Evolutionary conservation across 2,329 filamentous ascomycete genomes (phyloP).

Genomic region (Diplodia mutila): DNA sequence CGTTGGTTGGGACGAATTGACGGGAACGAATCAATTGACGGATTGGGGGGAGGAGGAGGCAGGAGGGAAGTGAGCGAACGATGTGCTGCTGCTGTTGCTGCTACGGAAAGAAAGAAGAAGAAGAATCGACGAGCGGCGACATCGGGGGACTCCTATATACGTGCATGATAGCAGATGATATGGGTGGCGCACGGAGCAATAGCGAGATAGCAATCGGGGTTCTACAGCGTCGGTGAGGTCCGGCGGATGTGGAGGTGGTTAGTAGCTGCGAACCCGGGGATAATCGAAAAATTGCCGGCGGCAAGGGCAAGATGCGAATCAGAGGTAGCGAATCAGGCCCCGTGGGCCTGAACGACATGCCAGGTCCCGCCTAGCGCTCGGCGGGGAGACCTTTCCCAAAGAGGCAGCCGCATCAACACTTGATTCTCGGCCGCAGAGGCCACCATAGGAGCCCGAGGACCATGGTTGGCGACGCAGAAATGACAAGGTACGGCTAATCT

Average conservation of each 20-base stretch:
- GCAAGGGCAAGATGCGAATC: conserved; percentile 11
- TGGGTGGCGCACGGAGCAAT: conserved; percentile 7
- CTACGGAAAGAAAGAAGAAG: background rate
- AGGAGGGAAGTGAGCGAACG: background rate
- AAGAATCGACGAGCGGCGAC: background rate
- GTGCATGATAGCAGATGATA: background rate
- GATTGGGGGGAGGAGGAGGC: background rate
- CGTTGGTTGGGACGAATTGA: too few species aligned
- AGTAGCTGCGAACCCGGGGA: background rate
- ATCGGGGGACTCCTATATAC: background rate
- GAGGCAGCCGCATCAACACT: conserved; percentile 2
- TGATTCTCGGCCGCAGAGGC: background rate
- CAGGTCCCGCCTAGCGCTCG: conserved; percentile 18
- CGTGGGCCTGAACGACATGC: conserved; percentile 7
- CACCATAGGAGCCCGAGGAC: background rate
- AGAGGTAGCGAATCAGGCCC: background rate
- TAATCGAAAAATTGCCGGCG: background rate
- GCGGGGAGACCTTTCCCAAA: conserved; percentile 13
- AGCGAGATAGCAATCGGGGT: background rate
- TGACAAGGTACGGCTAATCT: background rate
- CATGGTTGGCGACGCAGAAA: background rate
- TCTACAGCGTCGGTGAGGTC: conserved; percentile 16
- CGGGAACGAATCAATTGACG: too few species aligned
- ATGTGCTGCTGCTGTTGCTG: too few species aligned
- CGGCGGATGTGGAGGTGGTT: background rate